phyloP scores from a whole-genome alignment of 2,329 filamentous ascomycete genomes.

The Pestalotiopsis sp. region DNA sequence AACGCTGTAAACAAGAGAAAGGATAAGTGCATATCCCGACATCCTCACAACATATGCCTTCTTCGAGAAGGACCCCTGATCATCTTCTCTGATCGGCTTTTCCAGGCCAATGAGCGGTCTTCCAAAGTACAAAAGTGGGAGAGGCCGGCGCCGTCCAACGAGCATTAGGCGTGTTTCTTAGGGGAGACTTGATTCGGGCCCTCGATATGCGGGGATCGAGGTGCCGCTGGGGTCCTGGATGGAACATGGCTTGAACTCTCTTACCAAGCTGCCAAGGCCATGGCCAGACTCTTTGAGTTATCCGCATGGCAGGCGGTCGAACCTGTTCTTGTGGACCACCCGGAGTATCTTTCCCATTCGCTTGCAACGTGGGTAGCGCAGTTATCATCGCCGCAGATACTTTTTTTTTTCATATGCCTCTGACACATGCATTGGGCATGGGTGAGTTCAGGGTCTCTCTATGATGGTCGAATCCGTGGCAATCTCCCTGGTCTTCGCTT shows the following conservation, averaged over 20 bases:
- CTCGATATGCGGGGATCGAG: not conserved
- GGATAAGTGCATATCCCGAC: not conserved
- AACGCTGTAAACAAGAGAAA: no score
- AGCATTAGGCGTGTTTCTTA: not conserved
- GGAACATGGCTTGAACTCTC: not conserved
- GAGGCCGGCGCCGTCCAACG: not conserved
- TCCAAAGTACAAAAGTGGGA: not conserved
- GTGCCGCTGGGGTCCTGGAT: not conserved
- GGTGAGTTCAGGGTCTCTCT: not conserved
- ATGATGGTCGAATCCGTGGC: not conserved
- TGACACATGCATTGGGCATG: not conserved
- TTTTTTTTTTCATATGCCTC: not conserved
- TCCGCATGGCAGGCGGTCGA: not conserved
- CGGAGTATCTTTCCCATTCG: not conserved
- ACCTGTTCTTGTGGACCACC: not conserved
- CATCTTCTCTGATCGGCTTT: not conserved
- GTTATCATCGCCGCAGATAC: not conserved
- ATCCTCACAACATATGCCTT: not conserved
- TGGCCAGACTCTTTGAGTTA: not conserved
- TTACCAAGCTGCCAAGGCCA: not conserved
- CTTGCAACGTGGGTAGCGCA: not conserved
- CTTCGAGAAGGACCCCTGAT: not conserved
- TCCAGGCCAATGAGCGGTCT: not conserved
- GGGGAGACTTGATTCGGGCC: not conserved
- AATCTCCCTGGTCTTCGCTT: not conserved